Conservation (phyloP, 2,329 filamentous ascomycete genomes). For the Fusarium duplospermum region DNA sequence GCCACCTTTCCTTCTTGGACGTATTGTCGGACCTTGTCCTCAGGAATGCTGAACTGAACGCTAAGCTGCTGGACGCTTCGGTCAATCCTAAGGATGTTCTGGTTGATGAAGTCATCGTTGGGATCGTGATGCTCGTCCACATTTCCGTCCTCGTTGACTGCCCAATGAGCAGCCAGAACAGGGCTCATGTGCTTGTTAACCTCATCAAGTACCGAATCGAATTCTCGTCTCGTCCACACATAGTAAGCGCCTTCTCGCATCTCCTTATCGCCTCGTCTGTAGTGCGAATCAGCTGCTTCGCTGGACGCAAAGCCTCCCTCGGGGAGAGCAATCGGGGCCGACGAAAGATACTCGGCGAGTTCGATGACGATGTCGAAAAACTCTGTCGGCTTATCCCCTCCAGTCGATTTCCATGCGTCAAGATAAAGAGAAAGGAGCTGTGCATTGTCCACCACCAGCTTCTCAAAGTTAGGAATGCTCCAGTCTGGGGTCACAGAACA, state of each 20-base stretch:
- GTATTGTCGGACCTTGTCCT: slow-evolving; percentile 74
- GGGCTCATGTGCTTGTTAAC: slow-evolving; percentile 69
- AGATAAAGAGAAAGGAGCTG: slow-evolving; percentile 86
- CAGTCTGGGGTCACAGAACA: slow-evolving; percentile 94
- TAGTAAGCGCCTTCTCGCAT: slow-evolving; percentile 95
- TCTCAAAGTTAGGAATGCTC: slow-evolving; percentile 96
- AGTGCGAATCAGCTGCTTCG: slow-evolving; percentile 89
- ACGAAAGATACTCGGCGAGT: slow-evolving; percentile 87
- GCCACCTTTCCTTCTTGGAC: slow-evolving; percentile 75
- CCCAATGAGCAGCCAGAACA: slow-evolving; percentile 86
- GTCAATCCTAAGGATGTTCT: slow-evolving; percentile 85
- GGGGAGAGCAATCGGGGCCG: slow-evolving; percentile 72
- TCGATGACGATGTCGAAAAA: slow-evolving; percentile 84
- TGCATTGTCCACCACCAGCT: slow-evolving; percentile 94
- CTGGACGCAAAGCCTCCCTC: slow-evolving; percentile 86
- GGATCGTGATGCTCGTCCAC: slow-evolving; percentile 85
- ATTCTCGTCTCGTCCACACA: slow-evolving; percentile 90
- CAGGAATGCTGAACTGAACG: slow-evolving; percentile 78
- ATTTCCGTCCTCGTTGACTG: slow-evolving; percentile 86
- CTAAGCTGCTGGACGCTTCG: slow-evolving; percentile 76
- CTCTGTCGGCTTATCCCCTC: slow-evolving; percentile 69
- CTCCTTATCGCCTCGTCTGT: slow-evolving; percentile 78
- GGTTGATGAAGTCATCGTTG: slow-evolving; percentile 93
- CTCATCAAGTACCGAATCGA: slow-evolving; percentile 75
- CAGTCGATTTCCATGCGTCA: slow-evolving; percentile 79